A percentile compares a stretch with the other conserved stretches of the same genome.
Evolutionary conservation across 2,329 filamentous ascomycete genomes (phyloP).

Genomic region (Penicillium freii): DNA sequence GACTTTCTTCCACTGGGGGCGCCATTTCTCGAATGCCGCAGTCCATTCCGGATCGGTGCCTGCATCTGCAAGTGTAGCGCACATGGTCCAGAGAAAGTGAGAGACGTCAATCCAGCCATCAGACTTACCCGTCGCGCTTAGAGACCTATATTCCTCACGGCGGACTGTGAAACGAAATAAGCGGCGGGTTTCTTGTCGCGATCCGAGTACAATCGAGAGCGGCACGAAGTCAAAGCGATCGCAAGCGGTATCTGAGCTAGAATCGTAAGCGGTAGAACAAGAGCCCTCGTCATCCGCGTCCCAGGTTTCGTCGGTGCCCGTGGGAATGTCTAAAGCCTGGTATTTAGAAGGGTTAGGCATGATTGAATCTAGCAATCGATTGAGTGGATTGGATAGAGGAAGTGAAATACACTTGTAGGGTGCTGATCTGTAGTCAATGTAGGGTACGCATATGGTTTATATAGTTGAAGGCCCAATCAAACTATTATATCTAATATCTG

Average conservation of each 20-base stretch:
- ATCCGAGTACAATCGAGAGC: neutral
- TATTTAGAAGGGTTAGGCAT: neutral
- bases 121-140: neutral
- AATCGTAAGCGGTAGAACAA: neutral
- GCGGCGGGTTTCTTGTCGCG: neutral
- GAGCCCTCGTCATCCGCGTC: slow-evolving; percentile 5
- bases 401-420: neutral
- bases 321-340: neutral
- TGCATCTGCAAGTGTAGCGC: slow-evolving; percentile 4
- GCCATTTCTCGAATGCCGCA: neutral
- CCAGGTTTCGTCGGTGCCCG: neutral
- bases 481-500: neutral
- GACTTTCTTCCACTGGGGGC: neutral
- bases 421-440: neutral
- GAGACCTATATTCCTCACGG: neutral
- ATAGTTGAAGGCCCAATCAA: neutral
- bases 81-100: slow-evolving; percentile 7
- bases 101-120: slow-evolving; percentile 6
- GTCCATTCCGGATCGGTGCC: slow-evolving; percentile 3
- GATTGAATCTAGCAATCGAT: neutral
- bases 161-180: slow-evolving; percentile 1
- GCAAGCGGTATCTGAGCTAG: no score
- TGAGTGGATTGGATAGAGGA: neutral
- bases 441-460: neutral
- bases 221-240: neutral